Evolutionary conservation across 768 basidiomycete species (phyloP), one percentile per base, ranked within the genome.

Genomic region (Suillus fuscotomentosus): DNA sequence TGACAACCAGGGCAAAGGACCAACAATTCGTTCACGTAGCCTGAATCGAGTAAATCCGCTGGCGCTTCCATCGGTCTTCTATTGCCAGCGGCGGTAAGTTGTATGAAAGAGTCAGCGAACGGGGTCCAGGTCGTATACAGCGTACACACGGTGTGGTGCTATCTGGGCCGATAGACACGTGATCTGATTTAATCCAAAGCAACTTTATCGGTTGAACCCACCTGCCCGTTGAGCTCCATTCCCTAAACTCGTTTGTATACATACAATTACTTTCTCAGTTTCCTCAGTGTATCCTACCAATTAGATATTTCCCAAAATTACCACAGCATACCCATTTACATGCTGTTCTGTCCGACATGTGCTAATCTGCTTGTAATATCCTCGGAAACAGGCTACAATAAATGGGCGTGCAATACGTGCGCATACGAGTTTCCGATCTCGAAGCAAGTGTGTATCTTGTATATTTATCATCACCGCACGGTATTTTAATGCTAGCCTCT

Each of bases 341-440:
- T 97, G 94, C 82, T 97, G 41, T 97, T 97, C 81, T 98, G 97
- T 73, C 96, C 97, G 34, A 93, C 90, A 61, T 99, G 97, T 71
- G 88, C 92, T 42, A 99, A 98, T 76, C 82, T 94, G 53, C 85
- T 96, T 17, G 83, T 90, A 54, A 88, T 94, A 60, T 91, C 89
- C 8, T 80, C 85, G 8, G 89, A 91, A 66, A 88, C 88, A 0
- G 89, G 91, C 1, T 88, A 88, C 75, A 92, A 97, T 79, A 95
- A 94, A 81, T 97, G 93, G 91, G 89, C 90, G 0, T 98, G 95
- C 74, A 92, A 92, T 70, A 89, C 91, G 3, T 99, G 97, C 73
- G 90, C 97, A 3, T 99, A 99, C 74, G 94, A 98, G 71, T 98
- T 96, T 73, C 57, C 41, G 10, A 59, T 59, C 57, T 59, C 57